phyloP scores from a whole-genome alignment of 371 early-diverging fungal species.

The Lichtheimia ornata region DNA sequence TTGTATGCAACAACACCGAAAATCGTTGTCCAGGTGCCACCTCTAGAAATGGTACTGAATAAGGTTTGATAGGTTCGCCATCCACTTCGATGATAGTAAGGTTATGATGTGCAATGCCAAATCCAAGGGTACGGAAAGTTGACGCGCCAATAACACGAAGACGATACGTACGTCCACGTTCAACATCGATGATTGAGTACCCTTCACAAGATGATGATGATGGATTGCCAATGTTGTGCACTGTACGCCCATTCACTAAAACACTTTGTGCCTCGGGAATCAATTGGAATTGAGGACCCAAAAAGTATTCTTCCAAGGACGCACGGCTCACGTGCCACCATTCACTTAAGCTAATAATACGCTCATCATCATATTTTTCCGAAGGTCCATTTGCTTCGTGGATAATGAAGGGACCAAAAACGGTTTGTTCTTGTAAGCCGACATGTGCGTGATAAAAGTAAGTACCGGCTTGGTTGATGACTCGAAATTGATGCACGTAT shows the following conservation, averaged over 20 bases:
- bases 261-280: slow-evolving; percentile 47
- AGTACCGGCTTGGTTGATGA: slow-evolving; percentile 51
- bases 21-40: slow-evolving; percentile 49
- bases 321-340: slow-evolving; percentile 47
- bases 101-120: slow-evolving; percentile 41
- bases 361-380: slow-evolving; percentile 41
- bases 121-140: slow-evolving; percentile 39
- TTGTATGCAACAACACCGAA: slow-evolving; percentile 36
- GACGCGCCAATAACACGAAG: slow-evolving; percentile 46
- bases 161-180: slow-evolving; percentile 34
- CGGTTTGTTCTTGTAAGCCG: slow-evolving; percentile 43
- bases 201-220: slow-evolving; percentile 26
- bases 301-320: slow-evolving; percentile 26
- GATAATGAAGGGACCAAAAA: slow-evolving; percentile 52
- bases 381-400: slow-evolving; percentile 29
- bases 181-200: slow-evolving; percentile 27
- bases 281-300: slow-evolving; percentile 32
- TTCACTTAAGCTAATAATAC: slow-evolving; percentile 41
- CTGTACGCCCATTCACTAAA: slow-evolving; percentile 41
- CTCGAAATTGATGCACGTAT: slow-evolving; percentile 51
- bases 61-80: slow-evolving; percentile 39
- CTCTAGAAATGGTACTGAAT: slow-evolving; percentile 26
- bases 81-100: slow-evolving; percentile 52
- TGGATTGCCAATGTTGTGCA: slow-evolving; percentile 19
- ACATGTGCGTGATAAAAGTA: slow-evolving; percentile 60